These are phyloP conservation scores for Ajuga reptans DNA, from an alignment of 305 asterid genomes.

Conservation along the genomic window DNA sequence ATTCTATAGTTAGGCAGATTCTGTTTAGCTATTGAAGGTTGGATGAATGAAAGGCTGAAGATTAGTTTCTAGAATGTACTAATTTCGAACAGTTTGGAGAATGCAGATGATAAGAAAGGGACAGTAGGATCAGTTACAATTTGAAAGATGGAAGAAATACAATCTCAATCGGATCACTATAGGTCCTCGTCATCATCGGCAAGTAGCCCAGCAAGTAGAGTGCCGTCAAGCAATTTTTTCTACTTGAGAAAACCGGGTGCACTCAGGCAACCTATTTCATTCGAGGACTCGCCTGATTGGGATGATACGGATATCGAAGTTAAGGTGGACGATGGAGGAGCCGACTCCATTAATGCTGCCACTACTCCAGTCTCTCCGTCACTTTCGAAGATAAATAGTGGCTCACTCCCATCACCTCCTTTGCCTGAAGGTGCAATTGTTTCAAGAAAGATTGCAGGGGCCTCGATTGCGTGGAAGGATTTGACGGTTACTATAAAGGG, in stretches of 20 bases:
- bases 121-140: not conserved
- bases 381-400: slow-evolving; percentile 81
- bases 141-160: slow-evolving; percentile 84
- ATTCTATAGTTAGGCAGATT: slow-evolving; percentile 23
- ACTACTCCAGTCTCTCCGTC: slow-evolving; percentile 79
- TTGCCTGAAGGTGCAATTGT: slow-evolving; percentile 59
- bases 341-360: slow-evolving; percentile 70
- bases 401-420: slow-evolving; percentile 78
- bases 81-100: slow-evolving; percentile 9
- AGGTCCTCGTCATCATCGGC: slow-evolving; percentile 93
- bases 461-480: slow-evolving; percentile 90
- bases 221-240: slow-evolving; percentile 92
- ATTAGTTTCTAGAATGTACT: slow-evolving; percentile 9
- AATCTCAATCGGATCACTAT: slow-evolving; percentile 85
- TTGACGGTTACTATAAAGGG: slow-evolving; percentile 91
- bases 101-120: slow-evolving; percentile 9
- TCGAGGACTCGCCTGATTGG: slow-evolving; percentile 98
- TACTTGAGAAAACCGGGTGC: slow-evolving; percentile 84
- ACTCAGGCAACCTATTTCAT: slow-evolving; percentile 78
- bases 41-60: not conserved
- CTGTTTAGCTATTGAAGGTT: not conserved
- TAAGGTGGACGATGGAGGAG: slow-evolving; percentile 75
- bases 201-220: slow-evolving; percentile 89
- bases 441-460: slow-evolving; percentile 69
- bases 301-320: slow-evolving; percentile 82